Percentiles rank a stretch among this genome's conserved stretches.
These are phyloP conservation scores for Tilletia indica DNA, from an alignment of 1,284 basidiomycete species.

Conservation along the genomic window DNA sequence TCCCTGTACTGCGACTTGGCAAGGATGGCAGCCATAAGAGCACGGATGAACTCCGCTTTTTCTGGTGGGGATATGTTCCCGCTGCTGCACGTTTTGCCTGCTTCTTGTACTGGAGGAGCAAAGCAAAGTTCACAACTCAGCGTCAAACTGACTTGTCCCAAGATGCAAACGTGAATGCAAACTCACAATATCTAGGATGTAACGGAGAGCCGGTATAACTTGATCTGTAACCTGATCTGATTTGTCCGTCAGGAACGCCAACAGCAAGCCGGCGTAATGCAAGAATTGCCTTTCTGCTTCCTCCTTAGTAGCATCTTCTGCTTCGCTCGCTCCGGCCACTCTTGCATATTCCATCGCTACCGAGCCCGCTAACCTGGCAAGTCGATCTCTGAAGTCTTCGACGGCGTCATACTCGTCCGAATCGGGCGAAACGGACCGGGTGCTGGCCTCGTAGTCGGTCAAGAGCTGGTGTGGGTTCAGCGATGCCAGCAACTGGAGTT, in stretches of 20 bases:
- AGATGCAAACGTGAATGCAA: background rate
- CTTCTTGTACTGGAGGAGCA: slow-evolving; percentile 36
- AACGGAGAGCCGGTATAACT: slow-evolving; percentile 42
- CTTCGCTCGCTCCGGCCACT: slow-evolving; percentile 67
- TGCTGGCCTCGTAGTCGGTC: slow-evolving; percentile 15
- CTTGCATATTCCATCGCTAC: slow-evolving; percentile 82
- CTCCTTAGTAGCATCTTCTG: slow-evolving; percentile 63
- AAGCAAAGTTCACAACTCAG: background rate
- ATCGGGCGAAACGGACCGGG: background rate
- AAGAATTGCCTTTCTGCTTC: slow-evolving; percentile 71
- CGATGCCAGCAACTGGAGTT: slow-evolving; percentile 84
- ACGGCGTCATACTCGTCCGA: slow-evolving; percentile 66
- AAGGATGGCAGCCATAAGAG: slow-evolving; percentile 76
- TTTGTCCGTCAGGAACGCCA: slow-evolving; percentile 83
- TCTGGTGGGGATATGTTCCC: slow-evolving; percentile 30
- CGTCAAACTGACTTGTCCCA: background rate
- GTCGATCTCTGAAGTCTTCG: slow-evolving; percentile 79
- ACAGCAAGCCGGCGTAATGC: slow-evolving; percentile 74
- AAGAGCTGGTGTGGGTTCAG: slow-evolving; percentile 62
- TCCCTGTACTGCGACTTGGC: slow-evolving; percentile 67
- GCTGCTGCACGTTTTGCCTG: slow-evolving; percentile 38
- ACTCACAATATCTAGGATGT: slow-evolving; percentile 51
- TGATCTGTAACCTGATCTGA: slow-evolving; percentile 60
- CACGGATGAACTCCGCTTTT: slow-evolving; percentile 66
- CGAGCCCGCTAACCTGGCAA: slow-evolving; percentile 80